Percentiles rank a stretch among this genome's conserved stretches.
phyloP scores from a whole-genome alignment of 192 early-diverging fungal species.

The Martensiomyces pterosporus region DNA sequence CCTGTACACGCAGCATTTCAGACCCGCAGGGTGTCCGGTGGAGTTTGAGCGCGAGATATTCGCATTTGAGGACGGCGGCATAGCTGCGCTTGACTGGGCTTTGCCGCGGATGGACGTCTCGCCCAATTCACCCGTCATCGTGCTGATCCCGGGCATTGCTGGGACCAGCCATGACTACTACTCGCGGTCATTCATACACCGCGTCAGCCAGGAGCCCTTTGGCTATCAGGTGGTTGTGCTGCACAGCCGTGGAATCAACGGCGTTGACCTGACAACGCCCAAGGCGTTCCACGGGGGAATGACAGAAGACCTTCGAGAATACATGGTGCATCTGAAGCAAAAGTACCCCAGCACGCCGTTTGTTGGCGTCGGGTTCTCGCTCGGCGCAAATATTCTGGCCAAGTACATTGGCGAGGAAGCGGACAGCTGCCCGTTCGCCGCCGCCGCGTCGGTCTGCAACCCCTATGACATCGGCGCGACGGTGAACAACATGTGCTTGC shows the following conservation, averaged over 20 bases:
- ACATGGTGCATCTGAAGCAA: slow-evolving; percentile 30
- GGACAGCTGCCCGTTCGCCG: slow-evolving; percentile 68
- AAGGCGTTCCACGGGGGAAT: slow-evolving; percentile 77
- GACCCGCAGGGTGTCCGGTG: slow-evolving; percentile 38
- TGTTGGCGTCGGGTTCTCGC: slow-evolving; percentile 82
- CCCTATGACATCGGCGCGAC: slow-evolving; percentile 75
- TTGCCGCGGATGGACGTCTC: slow-evolving; percentile 10
- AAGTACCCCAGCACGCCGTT: slow-evolving; percentile 62
- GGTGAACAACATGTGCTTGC: slow-evolving; percentile 44
- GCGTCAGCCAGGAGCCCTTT: slow-evolving; percentile 41
- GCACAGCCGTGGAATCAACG: slow-evolving; percentile 86
- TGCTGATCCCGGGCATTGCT: slow-evolving; percentile 40
- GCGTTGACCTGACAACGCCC: slow-evolving; percentile 64
- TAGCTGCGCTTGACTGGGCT: slow-evolving; percentile 43
- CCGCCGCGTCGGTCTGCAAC: slow-evolving; percentile 76
- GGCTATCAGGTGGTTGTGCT: slow-evolving; percentile 74
- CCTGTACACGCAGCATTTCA: slow-evolving; percentile 48
- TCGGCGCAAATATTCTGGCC: slow-evolving; percentile 90
- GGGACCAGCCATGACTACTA: slow-evolving; percentile 48
- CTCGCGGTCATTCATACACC: slow-evolving; percentile 37
- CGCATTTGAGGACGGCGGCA: slow-evolving; percentile 42
- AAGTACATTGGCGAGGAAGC: slow-evolving; percentile 87
- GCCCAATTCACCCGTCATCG: slow-evolving; percentile 24
- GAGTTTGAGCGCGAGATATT: slow-evolving; percentile 47
- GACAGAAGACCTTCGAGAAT: slow-evolving; percentile 71